Evolutionary conservation across 176 grass and related monocot genomes (phyloP).

Genomic region (Avena sativa): DNA sequence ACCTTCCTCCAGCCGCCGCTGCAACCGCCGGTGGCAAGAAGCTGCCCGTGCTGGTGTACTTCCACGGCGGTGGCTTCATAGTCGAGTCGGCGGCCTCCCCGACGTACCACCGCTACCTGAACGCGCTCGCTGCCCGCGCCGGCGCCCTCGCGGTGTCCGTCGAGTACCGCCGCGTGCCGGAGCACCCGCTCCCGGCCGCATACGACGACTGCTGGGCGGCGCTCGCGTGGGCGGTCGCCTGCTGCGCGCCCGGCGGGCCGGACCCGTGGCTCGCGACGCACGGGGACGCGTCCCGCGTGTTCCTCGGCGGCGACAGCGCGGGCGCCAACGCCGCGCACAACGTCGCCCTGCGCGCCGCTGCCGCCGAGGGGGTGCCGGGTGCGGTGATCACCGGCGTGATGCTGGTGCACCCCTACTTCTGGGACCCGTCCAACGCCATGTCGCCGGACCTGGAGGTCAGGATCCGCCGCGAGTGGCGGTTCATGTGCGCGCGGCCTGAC

Average conservation of each 20-base stretch:
- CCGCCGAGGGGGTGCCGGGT: neutral
- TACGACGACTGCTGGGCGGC: constrained; percentile 63
- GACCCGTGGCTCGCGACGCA: constrained; percentile 57
- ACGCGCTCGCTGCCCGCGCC: too few relatives aligned
- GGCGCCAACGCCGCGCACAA: constrained; percentile 75
- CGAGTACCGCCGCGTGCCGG: constrained; percentile 63
- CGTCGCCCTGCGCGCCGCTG: constrained; percentile 47
- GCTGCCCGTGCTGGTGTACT: constrained; percentile 62
- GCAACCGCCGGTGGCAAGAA: neutral
- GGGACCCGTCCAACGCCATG: constrained; percentile 58
- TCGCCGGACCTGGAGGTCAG: constrained; percentile 19
- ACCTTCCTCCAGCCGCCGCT: constrained; percentile 26
- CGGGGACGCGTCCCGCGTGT: constrained; percentile 51
- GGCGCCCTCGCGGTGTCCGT: constrained; percentile 57
- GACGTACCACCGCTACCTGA: constrained; percentile 2
- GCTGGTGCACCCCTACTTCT: constrained; percentile 58
- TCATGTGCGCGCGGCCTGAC: constrained; percentile 36
- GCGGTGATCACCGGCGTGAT: constrained; percentile 47
- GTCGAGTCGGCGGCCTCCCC: constrained; percentile 51
- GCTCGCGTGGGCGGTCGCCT: constrained; percentile 38
- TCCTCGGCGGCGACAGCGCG: constrained; percentile 64
- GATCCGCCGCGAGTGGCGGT: constrained; percentile 51
- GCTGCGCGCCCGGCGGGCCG: neutral
- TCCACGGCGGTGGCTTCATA: constrained; percentile 72
- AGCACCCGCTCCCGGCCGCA: constrained; percentile 62